Base-by-base conservation (phyloP, 371 early-diverging fungal genomes). In the Mortierella sp. region DNA sequence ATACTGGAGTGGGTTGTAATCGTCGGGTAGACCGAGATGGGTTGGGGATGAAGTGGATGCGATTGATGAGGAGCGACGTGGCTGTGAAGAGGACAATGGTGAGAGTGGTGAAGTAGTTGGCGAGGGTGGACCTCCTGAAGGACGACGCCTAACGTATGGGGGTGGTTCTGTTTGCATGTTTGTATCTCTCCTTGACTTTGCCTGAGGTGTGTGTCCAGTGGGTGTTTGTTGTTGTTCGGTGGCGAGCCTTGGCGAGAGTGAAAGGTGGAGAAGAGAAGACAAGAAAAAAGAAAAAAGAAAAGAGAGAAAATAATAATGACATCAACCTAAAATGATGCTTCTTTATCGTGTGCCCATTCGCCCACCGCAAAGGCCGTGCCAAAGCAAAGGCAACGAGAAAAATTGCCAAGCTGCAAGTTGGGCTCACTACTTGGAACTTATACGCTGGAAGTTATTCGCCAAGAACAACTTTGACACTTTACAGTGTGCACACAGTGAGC, bases 1-100 rank as follows among this genome's bases (percentile, higher is more conserved):
- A 74, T 86, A 86, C 26, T 82, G 87, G 9, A 86, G 80, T 6
- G 87, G 87, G 48, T 82, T 82, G 72, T 86, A 86, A 72, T 86
- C 78, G 11, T 86, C 87, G 26, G 87, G 87, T 11, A 82, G 70
- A 52, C 75, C 58, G 31, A 86, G 54, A 19, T 74, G 38, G 26
- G 63, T 77, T 38, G 84, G 77, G 19, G 82, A 82, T 42, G 82
- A 55, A 14, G 72, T 72, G 3, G 84, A 83, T 34, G 82, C 38
- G 26, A 34, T 77, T 1, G 83, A 79, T 50, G 77, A 72, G 24
- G 82, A 76, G 24, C 81, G 81, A 47, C 48, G 57, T 8, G 72
- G 42, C 11, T 76, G 74, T 24, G 73, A 6, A 0, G 74, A 6
- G 0, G 74, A 70, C 57, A 81, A 24, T 28, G 84, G 81, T 16